Evolutionary conservation across 306 rosid genomes (phyloP).

Genomic region (Hippophae tibetana): DNA sequence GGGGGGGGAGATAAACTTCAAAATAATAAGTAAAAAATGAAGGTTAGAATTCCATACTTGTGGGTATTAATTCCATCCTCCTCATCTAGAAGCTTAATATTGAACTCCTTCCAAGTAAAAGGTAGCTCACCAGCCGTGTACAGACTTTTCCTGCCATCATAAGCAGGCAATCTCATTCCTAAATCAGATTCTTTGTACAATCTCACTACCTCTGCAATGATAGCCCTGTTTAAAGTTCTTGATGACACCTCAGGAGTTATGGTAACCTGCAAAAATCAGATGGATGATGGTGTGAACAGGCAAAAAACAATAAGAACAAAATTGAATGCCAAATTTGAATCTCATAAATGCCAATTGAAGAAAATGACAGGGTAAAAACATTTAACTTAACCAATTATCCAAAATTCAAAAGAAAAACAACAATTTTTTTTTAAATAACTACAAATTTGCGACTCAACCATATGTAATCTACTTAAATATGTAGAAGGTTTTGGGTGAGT

Average conservation of each 20-base stretch:
- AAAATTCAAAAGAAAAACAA: slow-evolving; percentile 28
- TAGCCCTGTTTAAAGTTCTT: slow-evolving; percentile 72
- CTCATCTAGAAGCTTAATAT: slow-evolving; percentile 63
- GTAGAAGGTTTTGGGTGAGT: too few relatives aligned
- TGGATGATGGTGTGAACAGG: slow-evolving; percentile 26
- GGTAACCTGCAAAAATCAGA: slow-evolving; percentile 53
- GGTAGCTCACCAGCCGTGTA: slow-evolving; percentile 98
- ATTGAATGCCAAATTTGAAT: slow-evolving; percentile 21
- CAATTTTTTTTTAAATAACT: background rate
- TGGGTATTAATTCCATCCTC: slow-evolving; percentile 60
- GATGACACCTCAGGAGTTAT: slow-evolving; percentile 89
- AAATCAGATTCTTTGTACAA: slow-evolving; percentile 73
- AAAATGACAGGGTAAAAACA: slow-evolving; percentile 38
- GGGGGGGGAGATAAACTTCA: slow-evolving; percentile 1
- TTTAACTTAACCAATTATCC: slow-evolving; percentile 23
- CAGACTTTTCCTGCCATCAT: slow-evolving; percentile 91
- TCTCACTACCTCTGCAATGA: slow-evolving; percentile 86
- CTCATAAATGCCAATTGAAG: slow-evolving; percentile 43
- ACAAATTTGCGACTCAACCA: too few relatives aligned
- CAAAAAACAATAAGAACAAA: slow-evolving; percentile 44
- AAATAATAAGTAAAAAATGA: slow-evolving; percentile 1
- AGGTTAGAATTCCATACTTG: slow-evolving; percentile 47
- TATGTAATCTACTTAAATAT: too few relatives aligned
- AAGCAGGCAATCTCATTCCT: slow-evolving; percentile 92
- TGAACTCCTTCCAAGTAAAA: slow-evolving; percentile 79